These are phyloP conservation scores for Nannizziopsis barbatae DNA, from an alignment of 2,329 filamentous ascomycete species.

Conservation along the genomic window DNA sequence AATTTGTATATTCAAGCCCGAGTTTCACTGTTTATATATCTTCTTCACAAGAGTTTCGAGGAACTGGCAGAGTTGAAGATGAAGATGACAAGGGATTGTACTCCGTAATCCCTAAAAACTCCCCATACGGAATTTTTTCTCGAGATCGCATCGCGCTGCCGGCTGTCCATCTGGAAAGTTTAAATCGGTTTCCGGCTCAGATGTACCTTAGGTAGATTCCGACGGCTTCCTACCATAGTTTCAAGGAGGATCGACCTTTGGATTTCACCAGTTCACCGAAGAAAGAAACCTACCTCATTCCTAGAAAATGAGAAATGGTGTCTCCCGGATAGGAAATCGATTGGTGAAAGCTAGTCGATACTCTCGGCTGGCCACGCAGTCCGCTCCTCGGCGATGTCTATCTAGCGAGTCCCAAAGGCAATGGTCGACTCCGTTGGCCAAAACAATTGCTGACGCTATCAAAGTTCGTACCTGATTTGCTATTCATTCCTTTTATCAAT, in stretches of 20 bases:
- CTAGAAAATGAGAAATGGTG: constrained; percentile 18
- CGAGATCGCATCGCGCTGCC: too few relatives aligned
- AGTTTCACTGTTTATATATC: too few relatives aligned
- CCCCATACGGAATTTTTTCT: too few relatives aligned
- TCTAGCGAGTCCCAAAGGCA: constrained; percentile 38
- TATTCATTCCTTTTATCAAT: neutral
- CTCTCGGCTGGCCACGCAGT: constrained; percentile 13
- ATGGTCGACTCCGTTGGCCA: constrained; percentile 89
- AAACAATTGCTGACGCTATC: constrained; percentile 76
- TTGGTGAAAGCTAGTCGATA: constrained; percentile 14
- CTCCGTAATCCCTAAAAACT: too few relatives aligned
- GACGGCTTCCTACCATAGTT: too few relatives aligned
- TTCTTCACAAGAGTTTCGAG: too few relatives aligned
- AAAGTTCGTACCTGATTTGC: constrained; percentile 46
- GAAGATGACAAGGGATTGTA: too few relatives aligned
- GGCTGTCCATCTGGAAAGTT: too few relatives aligned
- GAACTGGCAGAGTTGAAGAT: too few relatives aligned
- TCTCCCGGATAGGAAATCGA: constrained; percentile 14
- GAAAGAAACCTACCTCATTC: constrained; percentile 7
- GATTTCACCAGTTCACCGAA: constrained; percentile 1
- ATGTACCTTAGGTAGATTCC: too few relatives aligned
- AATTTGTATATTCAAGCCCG: too few relatives aligned
- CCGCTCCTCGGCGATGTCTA: constrained; percentile 22
- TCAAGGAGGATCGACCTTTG: neutral
- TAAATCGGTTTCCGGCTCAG: too few relatives aligned